Conservation (phyloP, 2,329 filamentous ascomycete genomes). For the Colletotrichum nymphaeae region DNA sequence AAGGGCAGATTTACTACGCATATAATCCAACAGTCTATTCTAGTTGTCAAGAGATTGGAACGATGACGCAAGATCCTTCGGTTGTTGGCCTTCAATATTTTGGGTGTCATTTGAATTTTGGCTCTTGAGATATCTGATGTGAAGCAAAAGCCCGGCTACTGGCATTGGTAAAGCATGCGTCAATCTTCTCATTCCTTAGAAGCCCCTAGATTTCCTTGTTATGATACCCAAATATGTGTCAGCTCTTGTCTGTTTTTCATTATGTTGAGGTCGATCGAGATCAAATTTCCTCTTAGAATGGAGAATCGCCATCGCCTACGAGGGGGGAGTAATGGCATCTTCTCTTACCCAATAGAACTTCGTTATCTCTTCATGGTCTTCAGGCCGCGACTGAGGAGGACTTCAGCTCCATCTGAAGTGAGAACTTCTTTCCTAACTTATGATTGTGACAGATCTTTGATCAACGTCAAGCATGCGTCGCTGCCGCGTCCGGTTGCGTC, state of each 20-base stretch:
- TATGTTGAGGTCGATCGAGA: not conserved
- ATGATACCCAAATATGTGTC: not conserved
- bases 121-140: not conserved
- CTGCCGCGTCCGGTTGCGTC: not conserved
- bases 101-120: not conserved
- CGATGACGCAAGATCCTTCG: not conserved
- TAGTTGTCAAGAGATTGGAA: not conserved
- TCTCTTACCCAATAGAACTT: not conserved
- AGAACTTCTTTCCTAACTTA: not conserved
- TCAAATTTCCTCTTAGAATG: too few relatives aligned
- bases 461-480: not conserved
- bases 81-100: not conserved
- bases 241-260: not conserved
- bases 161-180: too few relatives aligned
- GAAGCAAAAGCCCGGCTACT: not conserved
- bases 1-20: not conserved
- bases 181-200: not conserved
- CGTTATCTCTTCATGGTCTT: not conserved
- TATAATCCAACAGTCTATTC: not conserved
- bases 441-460: not conserved
- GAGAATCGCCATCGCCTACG: not conserved
- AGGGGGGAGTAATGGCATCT: not conserved
- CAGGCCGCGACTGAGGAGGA: not conserved
- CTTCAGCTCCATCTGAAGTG: not conserved
- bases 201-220: not conserved